Conservation (phyloP, 2,329 filamentous ascomycete species). For the Sclerotinia sclerotiorum region DNA sequence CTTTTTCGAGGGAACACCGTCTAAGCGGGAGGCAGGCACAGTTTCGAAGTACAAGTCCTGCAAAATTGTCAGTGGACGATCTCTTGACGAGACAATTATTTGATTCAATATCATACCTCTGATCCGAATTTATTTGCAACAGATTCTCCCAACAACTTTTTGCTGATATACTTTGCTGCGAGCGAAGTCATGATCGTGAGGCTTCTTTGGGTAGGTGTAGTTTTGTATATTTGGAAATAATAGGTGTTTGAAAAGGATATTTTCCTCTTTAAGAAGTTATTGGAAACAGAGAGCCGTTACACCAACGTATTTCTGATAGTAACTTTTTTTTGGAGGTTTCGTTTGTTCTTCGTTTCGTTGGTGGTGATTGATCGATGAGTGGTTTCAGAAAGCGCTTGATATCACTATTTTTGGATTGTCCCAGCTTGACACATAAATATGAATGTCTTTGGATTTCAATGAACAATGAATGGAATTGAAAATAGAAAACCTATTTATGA, state of each 20-base stretch:
- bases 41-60: constrained; percentile 91
- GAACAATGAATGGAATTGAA: constrained; percentile 15
- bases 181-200: constrained; percentile 51
- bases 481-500: neutral
- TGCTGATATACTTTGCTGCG: constrained; percentile 55
- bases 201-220: neutral
- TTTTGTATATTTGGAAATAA: neutral
- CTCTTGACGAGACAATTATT: constrained; percentile 17
- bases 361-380: constrained; percentile 5
- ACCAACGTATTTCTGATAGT: neutral
- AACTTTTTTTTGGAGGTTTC: neutral
- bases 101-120: constrained; percentile 46
- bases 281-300: neutral
- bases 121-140: constrained; percentile 58
- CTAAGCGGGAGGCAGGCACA: constrained; percentile 69
- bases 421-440: constrained; percentile 12
- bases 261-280: constrained; percentile 9
- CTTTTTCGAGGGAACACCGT: constrained; percentile 59
- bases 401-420: constrained; percentile 21
- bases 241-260: neutral
- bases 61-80: constrained; percentile 22
- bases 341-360: constrained; percentile 22
- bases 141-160: constrained; percentile 58
- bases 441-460: constrained; percentile 20
- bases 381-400: constrained; percentile 25